Conservation (phyloP, 2,329 filamentous ascomycete species). For the Berkeleyomyces rouxiae region DNA sequence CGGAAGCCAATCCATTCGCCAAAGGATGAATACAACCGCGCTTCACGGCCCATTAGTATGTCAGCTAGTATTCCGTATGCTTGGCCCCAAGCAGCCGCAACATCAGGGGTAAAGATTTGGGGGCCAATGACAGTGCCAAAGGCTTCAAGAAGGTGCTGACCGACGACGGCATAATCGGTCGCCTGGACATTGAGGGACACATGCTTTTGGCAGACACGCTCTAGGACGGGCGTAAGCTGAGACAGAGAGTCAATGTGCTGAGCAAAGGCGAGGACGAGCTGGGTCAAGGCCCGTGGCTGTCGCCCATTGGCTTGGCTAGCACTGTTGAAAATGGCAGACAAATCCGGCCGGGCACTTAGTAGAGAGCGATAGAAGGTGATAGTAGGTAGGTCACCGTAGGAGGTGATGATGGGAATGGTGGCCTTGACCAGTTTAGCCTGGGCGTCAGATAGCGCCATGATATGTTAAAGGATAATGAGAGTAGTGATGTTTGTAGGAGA, state of each 20-base stretch:
- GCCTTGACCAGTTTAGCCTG: conserved; percentile 61
- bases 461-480: no score
- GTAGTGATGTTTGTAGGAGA: no score
- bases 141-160: conserved; percentile 47
- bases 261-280: conserved; percentile 55
- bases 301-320: conserved; percentile 51
- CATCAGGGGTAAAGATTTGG: conserved; percentile 45
- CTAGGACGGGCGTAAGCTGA: conserved; percentile 36
- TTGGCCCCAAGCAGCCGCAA: conserved; percentile 53
- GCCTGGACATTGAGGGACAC: conserved; percentile 51
- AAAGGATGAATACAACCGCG: conserved; percentile 37
- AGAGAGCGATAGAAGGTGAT: conserved; percentile 55
- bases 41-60: conserved; percentile 52
- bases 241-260: conserved; percentile 53
- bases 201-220: conserved; percentile 64
- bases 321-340: conserved; percentile 55
- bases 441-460: conserved; percentile 38
- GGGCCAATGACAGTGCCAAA: conserved; percentile 49
- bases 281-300: conserved; percentile 53
- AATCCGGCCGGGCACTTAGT: conserved; percentile 43
- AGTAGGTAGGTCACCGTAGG: conserved; percentile 55
- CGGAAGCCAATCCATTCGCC: conserved; percentile 31
- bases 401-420: conserved; percentile 54
- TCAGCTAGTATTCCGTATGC: conserved; percentile 57
- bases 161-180: conserved; percentile 56